A percentile compares a stretch with the other conserved stretches of the same genome.
Evolutionary conservation across 2,329 filamentous ascomycete species (phyloP).

Genomic region (Colletotrichum musicola): DNA sequence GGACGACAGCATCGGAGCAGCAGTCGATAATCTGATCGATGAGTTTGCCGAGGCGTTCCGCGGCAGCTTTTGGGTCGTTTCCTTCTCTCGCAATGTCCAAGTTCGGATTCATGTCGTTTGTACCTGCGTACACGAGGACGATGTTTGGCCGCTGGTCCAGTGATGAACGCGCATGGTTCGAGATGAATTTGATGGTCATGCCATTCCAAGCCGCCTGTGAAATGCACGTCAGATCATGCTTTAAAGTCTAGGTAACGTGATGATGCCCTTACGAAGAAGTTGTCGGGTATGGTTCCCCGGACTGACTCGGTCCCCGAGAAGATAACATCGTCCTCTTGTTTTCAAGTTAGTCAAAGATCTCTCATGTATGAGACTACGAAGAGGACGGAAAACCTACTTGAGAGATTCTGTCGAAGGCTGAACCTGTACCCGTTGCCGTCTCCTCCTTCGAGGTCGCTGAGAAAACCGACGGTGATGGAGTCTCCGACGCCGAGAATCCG

Average conservation of each 20-base stretch:
- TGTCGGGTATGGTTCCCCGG: constrained; percentile 46
- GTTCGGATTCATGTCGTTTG: constrained; percentile 53
- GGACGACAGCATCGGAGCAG: constrained; percentile 50
- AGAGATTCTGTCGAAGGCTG: constrained; percentile 46
- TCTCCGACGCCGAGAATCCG: constrained; percentile 54
- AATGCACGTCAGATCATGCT: no score
- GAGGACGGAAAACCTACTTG: constrained; percentile 37
- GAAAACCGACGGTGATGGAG: constrained; percentile 51
- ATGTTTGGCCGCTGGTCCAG: constrained; percentile 51
- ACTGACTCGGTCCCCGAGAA: constrained; percentile 48
- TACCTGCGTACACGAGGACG: constrained; percentile 52
- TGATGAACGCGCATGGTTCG: constrained; percentile 47
- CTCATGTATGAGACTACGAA: neutral
- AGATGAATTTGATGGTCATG: constrained; percentile 53
- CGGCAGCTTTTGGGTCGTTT: constrained; percentile 46
- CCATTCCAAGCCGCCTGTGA: constrained; percentile 51
- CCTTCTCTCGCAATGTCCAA: constrained; percentile 46
- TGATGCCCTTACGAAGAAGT: constrained; percentile 47
- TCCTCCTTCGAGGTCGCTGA: constrained; percentile 42
- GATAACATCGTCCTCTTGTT: constrained; percentile 43
- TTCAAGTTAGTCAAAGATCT: neutral
- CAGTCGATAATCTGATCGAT: constrained; percentile 47
- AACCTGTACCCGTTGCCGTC: constrained; percentile 53
- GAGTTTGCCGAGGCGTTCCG: constrained; percentile 47
- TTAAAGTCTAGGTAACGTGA: no score